These are phyloP conservation scores for Microdochium bolleyi DNA, from an alignment of 2,329 filamentous ascomycete species.

Conservation along the genomic window DNA sequence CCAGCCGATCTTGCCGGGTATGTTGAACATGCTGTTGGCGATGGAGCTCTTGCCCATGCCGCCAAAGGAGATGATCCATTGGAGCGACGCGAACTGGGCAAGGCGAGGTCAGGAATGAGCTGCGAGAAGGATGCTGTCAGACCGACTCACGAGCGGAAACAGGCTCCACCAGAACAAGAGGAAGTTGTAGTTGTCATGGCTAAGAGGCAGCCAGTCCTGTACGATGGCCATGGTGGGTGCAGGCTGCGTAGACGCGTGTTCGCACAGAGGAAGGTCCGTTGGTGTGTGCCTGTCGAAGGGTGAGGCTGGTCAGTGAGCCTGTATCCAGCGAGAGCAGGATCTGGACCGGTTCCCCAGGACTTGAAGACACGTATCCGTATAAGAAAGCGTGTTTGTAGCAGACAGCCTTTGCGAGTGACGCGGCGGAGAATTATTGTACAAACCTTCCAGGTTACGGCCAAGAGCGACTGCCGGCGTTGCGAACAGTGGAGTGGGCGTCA, in stretches of 20 bases:
- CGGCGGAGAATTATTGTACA: too few species aligned
- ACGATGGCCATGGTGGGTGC: slow-evolving; percentile 34
- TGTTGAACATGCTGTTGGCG: slow-evolving; percentile 60
- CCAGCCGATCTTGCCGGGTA: slow-evolving; percentile 88
- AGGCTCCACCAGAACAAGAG: slow-evolving; percentile 45
- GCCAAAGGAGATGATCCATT: slow-evolving; percentile 77
- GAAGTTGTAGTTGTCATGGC: slow-evolving; percentile 47
- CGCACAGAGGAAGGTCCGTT: too few species aligned
- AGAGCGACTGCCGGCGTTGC: too few species aligned
- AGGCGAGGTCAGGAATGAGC: slow-evolving; percentile 3
- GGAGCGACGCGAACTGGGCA: slow-evolving; percentile 58
- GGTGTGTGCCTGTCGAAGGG: too few species aligned
- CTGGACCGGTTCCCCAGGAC: too few species aligned
- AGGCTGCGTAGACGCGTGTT: background rate
- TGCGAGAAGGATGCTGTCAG: background rate
- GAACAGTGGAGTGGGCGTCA: too few species aligned
- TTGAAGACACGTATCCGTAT: too few species aligned
- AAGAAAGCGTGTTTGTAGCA: too few species aligned
- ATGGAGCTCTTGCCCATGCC: slow-evolving; percentile 89
- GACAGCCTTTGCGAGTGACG: too few species aligned
- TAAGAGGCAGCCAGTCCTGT: slow-evolving; percentile 49
- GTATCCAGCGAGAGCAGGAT: too few species aligned
- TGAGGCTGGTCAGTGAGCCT: too few species aligned
- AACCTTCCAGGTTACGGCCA: too few species aligned
- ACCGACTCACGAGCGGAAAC: slow-evolving; percentile 40